phyloP scores from a whole-genome alignment of 75 land plant species.

The Picea sitchensis region DNA sequence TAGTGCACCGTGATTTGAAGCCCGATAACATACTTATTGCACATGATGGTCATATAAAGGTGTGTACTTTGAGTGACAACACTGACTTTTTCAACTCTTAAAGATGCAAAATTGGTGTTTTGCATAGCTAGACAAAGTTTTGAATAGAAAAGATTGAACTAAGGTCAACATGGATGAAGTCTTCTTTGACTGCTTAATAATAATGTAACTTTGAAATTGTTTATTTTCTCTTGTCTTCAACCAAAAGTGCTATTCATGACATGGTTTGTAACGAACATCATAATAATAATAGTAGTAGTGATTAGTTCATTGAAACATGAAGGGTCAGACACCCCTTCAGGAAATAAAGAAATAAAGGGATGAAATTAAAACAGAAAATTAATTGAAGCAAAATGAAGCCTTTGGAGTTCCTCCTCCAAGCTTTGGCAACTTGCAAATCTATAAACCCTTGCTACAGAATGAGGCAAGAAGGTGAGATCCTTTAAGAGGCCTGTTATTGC shows the following conservation, averaged over 20 bases:
- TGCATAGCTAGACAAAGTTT: neutral
- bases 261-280: no score
- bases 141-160: neutral
- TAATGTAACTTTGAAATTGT: neutral
- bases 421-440: no score
- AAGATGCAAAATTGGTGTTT: neutral
- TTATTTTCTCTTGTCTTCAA: neutral
- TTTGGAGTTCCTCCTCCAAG: no score
- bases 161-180: neutral
- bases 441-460: no score
- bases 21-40: constrained; percentile 71
- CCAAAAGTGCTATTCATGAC: neutral
- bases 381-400: no score
- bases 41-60: constrained; percentile 76
- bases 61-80: neutral
- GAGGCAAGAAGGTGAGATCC: no score
- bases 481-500: no score
- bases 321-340: no score
- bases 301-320: no score
- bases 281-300: no score
- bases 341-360: no score
- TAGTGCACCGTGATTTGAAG: constrained; percentile 71
- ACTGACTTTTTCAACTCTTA: neutral
- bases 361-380: no score
- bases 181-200: neutral